These are phyloP conservation scores for Funneliformis mosseae DNA, from an alignment of 192 early-diverging fungal genomes.

Conservation along the genomic window DNA sequence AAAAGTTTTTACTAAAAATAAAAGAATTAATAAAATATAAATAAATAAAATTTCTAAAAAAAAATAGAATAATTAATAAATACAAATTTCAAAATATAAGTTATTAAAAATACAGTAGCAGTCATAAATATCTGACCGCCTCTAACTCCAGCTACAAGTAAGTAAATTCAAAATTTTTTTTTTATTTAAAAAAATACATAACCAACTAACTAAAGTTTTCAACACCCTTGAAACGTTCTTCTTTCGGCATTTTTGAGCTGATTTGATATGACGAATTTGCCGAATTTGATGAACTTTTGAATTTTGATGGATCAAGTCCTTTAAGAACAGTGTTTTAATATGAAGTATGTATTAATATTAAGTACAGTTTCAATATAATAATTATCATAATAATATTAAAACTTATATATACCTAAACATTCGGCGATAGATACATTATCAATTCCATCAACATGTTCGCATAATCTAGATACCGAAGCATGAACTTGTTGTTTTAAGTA, in stretches of 20 bases:
- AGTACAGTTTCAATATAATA: not conserved
- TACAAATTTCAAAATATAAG: no score
- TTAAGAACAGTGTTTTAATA: not conserved
- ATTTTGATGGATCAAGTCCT: slow-evolving; percentile 73
- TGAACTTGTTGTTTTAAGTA: slow-evolving; percentile 92
- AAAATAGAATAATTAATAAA: no score
- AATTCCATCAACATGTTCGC: slow-evolving; percentile 84
- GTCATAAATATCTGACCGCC: no score
- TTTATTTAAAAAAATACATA: no score
- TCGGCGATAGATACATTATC: slow-evolving; percentile 77
- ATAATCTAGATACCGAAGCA: slow-evolving; percentile 82
- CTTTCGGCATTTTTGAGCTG: slow-evolving; percentile 71
- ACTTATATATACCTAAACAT: slow-evolving; percentile 64
- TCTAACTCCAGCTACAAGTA: no score
- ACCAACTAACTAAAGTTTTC: slow-evolving; percentile 72
- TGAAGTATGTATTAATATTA: not conserved
- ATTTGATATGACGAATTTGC: slow-evolving; percentile 68
- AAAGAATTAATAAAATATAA: no score
- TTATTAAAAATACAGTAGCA: no score
- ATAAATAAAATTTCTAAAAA: no score
- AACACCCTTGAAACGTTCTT: slow-evolving; percentile 75
- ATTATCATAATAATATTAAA: not conserved
- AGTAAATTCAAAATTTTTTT: no score
- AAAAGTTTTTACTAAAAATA: no score
- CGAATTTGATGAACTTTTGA: slow-evolving; percentile 38